These are phyloP conservation scores for Phytophthora multivora DNA, from an alignment of 352 stramenopile genomes.

Conservation along the genomic window DNA sequence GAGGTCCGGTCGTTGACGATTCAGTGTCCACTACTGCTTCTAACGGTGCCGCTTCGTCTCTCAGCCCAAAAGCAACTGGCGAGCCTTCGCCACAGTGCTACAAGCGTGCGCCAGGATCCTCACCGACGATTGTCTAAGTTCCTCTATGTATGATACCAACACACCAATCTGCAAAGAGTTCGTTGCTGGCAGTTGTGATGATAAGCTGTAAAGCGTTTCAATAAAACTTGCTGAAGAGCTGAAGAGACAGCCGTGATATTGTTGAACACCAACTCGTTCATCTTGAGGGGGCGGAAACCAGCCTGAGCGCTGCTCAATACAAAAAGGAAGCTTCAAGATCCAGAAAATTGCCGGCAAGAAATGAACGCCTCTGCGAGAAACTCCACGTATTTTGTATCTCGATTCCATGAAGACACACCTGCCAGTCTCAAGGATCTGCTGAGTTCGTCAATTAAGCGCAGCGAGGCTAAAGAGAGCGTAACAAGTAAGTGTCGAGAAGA, in stretches of 20 bases:
- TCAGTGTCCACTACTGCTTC: constrained; percentile 12
- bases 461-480: not conserved
- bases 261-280: not conserved
- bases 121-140: constrained; percentile 40
- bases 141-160: constrained; percentile 1
- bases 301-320: not conserved
- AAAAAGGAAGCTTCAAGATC: not conserved
- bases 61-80: constrained; percentile 35
- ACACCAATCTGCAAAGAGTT: constrained; percentile 1
- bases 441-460: constrained; percentile 4
- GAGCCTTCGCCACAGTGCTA: constrained; percentile 51
- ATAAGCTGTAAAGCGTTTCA: constrained; percentile 10
- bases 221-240: not conserved
- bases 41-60: constrained; percentile 16
- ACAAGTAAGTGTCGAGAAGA: not conserved
- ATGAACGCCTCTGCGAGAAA: constrained; percentile 7
- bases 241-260: constrained; percentile 8
- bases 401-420: constrained; percentile 16
- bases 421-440: constrained; percentile 25
- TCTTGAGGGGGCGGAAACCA: constrained; percentile 11
- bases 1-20: constrained; percentile 29
- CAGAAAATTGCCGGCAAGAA: not conserved
- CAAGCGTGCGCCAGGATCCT: constrained; percentile 59
- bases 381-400: constrained; percentile 20
- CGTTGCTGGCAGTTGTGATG: too few species aligned